phyloP scores from a whole-genome alignment of 257 asterid species.

The Plectranthus barbatus region DNA sequence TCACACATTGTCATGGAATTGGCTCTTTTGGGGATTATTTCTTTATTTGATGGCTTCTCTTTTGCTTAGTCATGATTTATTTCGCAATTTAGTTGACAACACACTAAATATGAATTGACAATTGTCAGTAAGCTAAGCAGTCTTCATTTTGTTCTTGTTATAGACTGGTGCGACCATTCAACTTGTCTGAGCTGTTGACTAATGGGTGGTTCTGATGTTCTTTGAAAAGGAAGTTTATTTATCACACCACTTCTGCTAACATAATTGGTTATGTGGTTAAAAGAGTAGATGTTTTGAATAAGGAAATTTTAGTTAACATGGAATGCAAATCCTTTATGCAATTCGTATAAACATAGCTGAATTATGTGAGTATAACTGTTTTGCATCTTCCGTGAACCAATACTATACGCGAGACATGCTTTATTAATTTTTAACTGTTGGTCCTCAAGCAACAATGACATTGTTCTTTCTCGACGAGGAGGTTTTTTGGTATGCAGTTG shows the following conservation, averaged over 20 bases:
- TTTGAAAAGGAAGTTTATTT: not conserved
- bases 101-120: not conserved
- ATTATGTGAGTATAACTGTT: not conserved
- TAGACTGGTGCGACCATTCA: not conserved
- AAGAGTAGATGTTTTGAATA: not conserved
- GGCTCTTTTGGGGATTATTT: not conserved
- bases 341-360: not conserved
- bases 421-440: not conserved
- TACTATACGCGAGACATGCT: not conserved
- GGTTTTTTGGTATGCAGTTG: not conserved
- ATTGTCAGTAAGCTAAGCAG: not conserved
- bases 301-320: not conserved
- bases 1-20: not conserved
- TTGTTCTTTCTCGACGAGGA: not conserved
- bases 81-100: constrained; percentile 1
- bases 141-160: not conserved
- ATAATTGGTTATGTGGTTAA: not conserved
- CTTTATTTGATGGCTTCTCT: not conserved
- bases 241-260: not conserved
- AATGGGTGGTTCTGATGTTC: not conserved
- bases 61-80: not conserved
- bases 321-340: constrained; percentile 1
- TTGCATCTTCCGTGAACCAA: not conserved
- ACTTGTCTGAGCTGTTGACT: not conserved
- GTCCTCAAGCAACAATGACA: not conserved